Conservation (phyloP, 352 stramenopile species). For the Phytophthora sojae region DNA sequence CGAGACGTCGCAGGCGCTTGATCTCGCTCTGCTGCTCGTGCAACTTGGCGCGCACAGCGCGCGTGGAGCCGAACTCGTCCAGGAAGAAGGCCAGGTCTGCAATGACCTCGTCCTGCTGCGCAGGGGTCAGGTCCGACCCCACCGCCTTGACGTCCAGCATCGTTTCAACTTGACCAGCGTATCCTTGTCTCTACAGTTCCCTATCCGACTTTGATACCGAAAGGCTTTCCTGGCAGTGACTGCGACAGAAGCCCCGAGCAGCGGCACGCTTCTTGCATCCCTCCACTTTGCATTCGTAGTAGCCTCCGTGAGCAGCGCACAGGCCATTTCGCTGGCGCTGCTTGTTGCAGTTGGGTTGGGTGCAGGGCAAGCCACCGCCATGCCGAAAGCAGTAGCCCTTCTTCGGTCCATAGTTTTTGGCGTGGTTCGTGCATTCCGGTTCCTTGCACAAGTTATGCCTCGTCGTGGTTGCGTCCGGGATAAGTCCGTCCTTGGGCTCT, state of each 20-base stretch:
- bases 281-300: conserved; percentile 2
- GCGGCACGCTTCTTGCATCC: conserved; percentile 7
- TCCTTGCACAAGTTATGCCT: background rate
- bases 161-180: background rate
- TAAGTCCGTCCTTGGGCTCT: background rate
- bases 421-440: background rate
- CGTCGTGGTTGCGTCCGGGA: background rate
- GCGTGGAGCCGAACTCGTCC: conserved; percentile 24
- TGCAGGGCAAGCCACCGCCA: background rate
- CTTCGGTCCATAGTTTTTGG: background rate
- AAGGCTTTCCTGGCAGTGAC: background rate
- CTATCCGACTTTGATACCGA: background rate
- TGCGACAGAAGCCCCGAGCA: background rate
- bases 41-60: conserved; percentile 19
- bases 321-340: background rate
- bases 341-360: background rate
- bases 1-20: background rate
- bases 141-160: conserved; percentile 9
- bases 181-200: background rate
- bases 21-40: conserved; percentile 21
- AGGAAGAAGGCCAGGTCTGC: conserved; percentile 22
- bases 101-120: conserved; percentile 11
- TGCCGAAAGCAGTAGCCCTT: conserved; percentile 11
- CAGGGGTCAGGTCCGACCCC: conserved; percentile 2
- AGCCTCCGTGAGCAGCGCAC: conserved; percentile 5